Evolutionary conservation across 192 early-diverging fungal genomes (phyloP).

Genomic region (Coemansia pectinata): DNA sequence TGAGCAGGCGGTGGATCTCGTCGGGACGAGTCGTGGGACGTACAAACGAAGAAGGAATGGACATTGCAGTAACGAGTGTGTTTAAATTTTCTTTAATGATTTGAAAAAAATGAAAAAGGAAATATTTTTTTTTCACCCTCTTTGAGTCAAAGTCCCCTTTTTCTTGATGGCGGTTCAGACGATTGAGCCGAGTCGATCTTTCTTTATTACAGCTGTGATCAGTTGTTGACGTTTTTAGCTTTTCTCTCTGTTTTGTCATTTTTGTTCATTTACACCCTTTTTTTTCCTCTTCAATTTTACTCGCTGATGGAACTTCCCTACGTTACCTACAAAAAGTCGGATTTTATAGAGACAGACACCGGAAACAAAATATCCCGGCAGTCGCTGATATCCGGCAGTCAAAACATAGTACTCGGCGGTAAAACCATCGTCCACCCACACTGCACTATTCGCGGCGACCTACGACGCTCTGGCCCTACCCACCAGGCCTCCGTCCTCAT

Average conservation of each 20-base stretch:
- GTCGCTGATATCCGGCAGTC: slow-evolving; percentile 89
- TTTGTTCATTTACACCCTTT: background rate
- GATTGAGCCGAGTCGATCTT: background rate
- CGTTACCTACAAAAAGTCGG: slow-evolving; percentile 72
- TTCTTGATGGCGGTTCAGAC: background rate
- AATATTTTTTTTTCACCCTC: background rate
- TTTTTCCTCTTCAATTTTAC: background rate
- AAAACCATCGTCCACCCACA: slow-evolving; percentile 95
- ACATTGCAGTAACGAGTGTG: background rate
- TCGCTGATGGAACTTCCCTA: slow-evolving; percentile 70
- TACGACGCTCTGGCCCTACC: slow-evolving; percentile 82
- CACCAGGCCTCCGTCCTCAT: slow-evolving; percentile 89
- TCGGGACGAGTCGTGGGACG: slow-evolving; percentile 62
- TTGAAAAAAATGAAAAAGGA: background rate
- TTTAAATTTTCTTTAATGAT: background rate
- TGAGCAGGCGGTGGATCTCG: slow-evolving; percentile 72
- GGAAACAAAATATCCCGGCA: slow-evolving; percentile 95
- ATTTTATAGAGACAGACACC: slow-evolving; percentile 98
- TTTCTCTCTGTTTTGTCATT: background rate
- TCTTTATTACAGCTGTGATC: background rate
- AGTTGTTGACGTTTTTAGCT: background rate
- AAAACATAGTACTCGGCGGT: slow-evolving; percentile 95
- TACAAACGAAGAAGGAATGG: slow-evolving; percentile 26
- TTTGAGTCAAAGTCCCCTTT: background rate
- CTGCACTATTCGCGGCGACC: slow-evolving; percentile 92